Percentiles rank a stretch among this genome's conserved stretches.
Evolutionary conservation across 805 yeast species (phyloP).

Genomic region (Myxozyma mucilagina): DNA sequence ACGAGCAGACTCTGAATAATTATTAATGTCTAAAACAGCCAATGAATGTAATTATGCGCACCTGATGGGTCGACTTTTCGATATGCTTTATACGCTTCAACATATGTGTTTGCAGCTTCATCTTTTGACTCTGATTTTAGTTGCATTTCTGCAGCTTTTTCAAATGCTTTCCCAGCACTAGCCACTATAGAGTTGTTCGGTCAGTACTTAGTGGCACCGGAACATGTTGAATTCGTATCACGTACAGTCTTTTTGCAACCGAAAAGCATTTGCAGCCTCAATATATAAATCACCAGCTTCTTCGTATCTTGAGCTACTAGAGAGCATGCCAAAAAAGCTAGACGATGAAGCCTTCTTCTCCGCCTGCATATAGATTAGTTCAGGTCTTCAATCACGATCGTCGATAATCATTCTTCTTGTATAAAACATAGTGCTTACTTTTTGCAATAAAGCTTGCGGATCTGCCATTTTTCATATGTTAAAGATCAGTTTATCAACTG

Average conservation of each 20-base stretch:
- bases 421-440: slow-evolving; percentile 16
- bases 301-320: slow-evolving; percentile 57
- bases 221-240: not conserved
- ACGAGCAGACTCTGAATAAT: slow-evolving; percentile 62
- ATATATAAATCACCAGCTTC: slow-evolving; percentile 89
- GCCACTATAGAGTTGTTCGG: slow-evolving; percentile 39
- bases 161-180: slow-evolving; percentile 80
- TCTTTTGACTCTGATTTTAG: slow-evolving; percentile 73
- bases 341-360: slow-evolving; percentile 65
- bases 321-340: slow-evolving; percentile 57
- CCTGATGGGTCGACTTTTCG: slow-evolving; percentile 64
- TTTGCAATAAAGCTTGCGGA: slow-evolving; percentile 19
- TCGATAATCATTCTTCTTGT: too few relatives aligned
- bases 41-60: not conserved
- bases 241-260: slow-evolving; percentile 63
- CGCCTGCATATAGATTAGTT: slow-evolving; percentile 47
- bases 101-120: slow-evolving; percentile 85
- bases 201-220: too few relatives aligned
- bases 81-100: slow-evolving; percentile 88
- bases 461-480: slow-evolving; percentile 32
- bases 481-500: not conserved
- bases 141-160: slow-evolving; percentile 82
- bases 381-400: not conserved
- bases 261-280: slow-evolving; percentile 91
- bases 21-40: not conserved